Percentiles rank a stretch among this genome's conserved stretches.
Evolutionary conservation across 2,329 filamentous ascomycete species (phyloP).

Genomic region (Talaromyces piceae): DNA sequence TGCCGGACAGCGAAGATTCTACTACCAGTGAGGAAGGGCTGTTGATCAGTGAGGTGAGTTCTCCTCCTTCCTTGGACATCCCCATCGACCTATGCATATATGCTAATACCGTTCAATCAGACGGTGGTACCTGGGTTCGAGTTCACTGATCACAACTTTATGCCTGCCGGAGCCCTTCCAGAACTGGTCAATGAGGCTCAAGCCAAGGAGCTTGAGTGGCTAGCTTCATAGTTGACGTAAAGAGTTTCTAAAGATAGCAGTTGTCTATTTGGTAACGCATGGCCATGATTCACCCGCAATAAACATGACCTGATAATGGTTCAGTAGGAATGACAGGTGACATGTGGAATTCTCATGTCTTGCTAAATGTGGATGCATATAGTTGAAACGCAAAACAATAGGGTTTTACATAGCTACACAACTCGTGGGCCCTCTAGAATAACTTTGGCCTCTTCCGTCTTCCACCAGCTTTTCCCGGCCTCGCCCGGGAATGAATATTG

Average conservation of each 20-base stretch:
- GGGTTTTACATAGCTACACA: constrained; percentile 12
- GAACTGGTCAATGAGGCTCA: constrained; percentile 48
- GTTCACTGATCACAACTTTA: constrained; percentile 60
- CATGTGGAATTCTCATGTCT: too few species aligned
- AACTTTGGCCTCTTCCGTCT: constrained; percentile 64
- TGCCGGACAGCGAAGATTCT: constrained; percentile 39
- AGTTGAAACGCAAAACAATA: background rate
- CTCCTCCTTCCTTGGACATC: background rate
- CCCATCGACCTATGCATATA: background rate
- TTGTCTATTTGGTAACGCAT: too few species aligned
- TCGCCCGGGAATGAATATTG: constrained; percentile 67
- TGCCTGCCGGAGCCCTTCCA: constrained; percentile 44
- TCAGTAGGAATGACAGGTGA: too few species aligned
- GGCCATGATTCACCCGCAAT: too few species aligned
- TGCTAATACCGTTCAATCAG: constrained; percentile 15
- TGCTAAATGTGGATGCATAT: too few species aligned
- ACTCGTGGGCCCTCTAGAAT: constrained; percentile 55
- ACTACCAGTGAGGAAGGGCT: constrained; percentile 41
- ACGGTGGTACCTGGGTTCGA: constrained; percentile 63
- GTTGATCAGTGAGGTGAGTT: constrained; percentile 54
- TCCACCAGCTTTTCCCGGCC: constrained; percentile 79
- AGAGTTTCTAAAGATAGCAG: too few species aligned
- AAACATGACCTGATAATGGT: too few species aligned
- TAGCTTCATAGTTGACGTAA: too few species aligned
- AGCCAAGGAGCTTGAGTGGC: constrained; percentile 39